Conservation (phyloP, 208 protist species). For the Kentomonas sorsogonicus region DNA sequence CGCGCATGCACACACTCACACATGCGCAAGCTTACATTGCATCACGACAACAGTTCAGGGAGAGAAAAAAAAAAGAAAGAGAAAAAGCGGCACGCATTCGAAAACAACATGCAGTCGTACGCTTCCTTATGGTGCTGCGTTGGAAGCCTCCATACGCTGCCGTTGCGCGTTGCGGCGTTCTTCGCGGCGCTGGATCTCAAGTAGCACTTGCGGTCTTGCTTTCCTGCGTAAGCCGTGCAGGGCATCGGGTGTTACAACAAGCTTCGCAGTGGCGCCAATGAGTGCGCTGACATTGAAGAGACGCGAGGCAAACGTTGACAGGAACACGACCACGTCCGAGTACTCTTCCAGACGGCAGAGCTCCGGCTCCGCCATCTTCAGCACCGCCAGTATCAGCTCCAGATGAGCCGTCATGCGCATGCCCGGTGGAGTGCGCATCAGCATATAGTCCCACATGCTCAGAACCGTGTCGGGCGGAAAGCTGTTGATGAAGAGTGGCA, state of each 20-base stretch:
- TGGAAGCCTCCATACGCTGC: background rate
- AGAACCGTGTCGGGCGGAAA: conserved; percentile 47
- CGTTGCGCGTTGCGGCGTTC: conserved; percentile 1
- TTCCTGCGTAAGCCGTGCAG: conserved; percentile 38
- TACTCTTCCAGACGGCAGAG: conserved; percentile 31
- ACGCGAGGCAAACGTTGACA: conserved; percentile 19
- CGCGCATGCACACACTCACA: no score
- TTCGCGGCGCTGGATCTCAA: conserved; percentile 20
- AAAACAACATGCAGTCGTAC: conserved; percentile 2
- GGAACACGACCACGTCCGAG: conserved; percentile 26
- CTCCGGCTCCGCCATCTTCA: conserved; percentile 32
- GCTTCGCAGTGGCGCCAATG: conserved; percentile 13
- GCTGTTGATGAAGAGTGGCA: conserved; percentile 65
- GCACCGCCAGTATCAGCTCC: conserved; percentile 40
- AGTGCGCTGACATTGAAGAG: conserved; percentile 40
- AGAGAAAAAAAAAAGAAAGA: background rate
- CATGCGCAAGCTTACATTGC: no score
- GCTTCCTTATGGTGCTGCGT: background rate
- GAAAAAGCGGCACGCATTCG: background rate
- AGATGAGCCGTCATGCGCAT: conserved; percentile 34
- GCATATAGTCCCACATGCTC: conserved; percentile 61
- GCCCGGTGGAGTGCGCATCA: conserved; percentile 17
- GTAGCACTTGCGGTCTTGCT: conserved; percentile 17
- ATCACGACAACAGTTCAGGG: no score
- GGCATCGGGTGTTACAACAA: conserved; percentile 21